Percentiles rank a stretch among this genome's conserved stretches.
These are phyloP conservation scores for Zygotorulaspora danielsina DNA, from an alignment of 805 yeast genomes.

Conservation along the genomic window DNA sequence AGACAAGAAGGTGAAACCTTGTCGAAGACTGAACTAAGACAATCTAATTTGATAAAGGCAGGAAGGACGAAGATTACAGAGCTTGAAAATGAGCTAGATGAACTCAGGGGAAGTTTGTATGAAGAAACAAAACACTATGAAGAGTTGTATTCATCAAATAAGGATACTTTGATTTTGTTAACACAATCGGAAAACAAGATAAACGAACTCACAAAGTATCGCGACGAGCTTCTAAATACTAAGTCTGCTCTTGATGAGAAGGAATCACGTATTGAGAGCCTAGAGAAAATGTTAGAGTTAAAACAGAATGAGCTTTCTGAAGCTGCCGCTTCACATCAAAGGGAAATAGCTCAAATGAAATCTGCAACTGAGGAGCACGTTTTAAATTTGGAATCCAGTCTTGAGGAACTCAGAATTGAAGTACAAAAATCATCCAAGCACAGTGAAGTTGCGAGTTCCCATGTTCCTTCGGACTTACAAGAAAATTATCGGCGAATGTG, in stretches of 20 bases:
- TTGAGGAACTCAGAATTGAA: slow-evolving; percentile 63
- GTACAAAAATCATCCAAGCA: slow-evolving; percentile 42
- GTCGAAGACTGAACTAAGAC: slow-evolving; percentile 64
- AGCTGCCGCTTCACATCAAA: slow-evolving; percentile 25
- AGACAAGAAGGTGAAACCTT: slow-evolving; percentile 72
- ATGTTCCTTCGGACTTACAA: not conserved
- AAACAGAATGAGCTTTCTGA: slow-evolving; percentile 28
- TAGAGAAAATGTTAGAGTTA: slow-evolving; percentile 26
- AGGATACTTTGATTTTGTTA: slow-evolving; percentile 21
- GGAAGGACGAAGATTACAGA: slow-evolving; percentile 46
- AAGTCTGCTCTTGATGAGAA: slow-evolving; percentile 5
- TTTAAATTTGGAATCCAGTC: slow-evolving; percentile 57
- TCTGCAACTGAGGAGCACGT: slow-evolving; percentile 44
- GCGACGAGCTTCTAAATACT: slow-evolving; percentile 8
- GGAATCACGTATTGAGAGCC: slow-evolving; percentile 10
- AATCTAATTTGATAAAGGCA: slow-evolving; percentile 61
- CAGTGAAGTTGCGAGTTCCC: slow-evolving; percentile 2
- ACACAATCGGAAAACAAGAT: slow-evolving; percentile 6
- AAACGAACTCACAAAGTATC: slow-evolving; percentile 11
- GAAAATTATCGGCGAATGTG: slow-evolving; percentile 52
- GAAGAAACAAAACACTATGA: slow-evolving; percentile 24
- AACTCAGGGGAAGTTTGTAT: slow-evolving; percentile 15
- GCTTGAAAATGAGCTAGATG: slow-evolving; percentile 36
- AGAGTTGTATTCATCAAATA: slow-evolving; percentile 24
- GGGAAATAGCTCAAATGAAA: slow-evolving; percentile 23